phyloP scores from a whole-genome alignment of 306 rosid genomes.

The Lathyrus tuberosus region DNA sequence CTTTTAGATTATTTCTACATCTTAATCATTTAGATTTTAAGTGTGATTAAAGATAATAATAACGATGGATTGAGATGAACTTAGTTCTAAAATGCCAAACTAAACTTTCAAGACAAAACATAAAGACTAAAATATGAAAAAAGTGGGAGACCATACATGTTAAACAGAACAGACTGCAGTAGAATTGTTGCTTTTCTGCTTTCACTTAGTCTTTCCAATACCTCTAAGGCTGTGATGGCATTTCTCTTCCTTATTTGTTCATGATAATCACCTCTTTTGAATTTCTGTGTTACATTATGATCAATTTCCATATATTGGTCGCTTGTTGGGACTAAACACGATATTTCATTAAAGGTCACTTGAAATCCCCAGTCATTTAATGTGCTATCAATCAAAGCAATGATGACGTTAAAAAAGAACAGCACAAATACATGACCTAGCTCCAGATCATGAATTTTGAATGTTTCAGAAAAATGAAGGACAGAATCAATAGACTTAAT shows the following conservation, averaged over 20 bases:
- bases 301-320: constrained; percentile 50
- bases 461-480: constrained; percentile 63
- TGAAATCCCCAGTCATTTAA: constrained; percentile 65
- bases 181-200: constrained; percentile 65
- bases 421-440: constrained; percentile 65
- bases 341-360: constrained; percentile 41
- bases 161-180: constrained; percentile 68
- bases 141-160: constrained; percentile 56
- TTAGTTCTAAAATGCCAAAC: constrained; percentile 22
- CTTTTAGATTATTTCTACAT: constrained; percentile 30
- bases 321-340: constrained; percentile 43
- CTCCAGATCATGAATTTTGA: constrained; percentile 49
- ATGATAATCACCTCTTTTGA: constrained; percentile 42
- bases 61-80: constrained; percentile 27
- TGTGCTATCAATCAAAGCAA: constrained; percentile 59
- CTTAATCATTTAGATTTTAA: background rate
- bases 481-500: constrained; percentile 54
- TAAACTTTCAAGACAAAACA: constrained; percentile 22
- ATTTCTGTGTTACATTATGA: constrained; percentile 38
- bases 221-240: constrained; percentile 63
- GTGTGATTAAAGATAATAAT: constrained; percentile 8
- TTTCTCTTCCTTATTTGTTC: constrained; percentile 58
- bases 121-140: constrained; percentile 18
- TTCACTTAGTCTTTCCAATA: constrained; percentile 64
- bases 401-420: constrained; percentile 54